Evolutionary conservation across 495 filamentous ascomycete species (phyloP).

Genomic region (Mytilinidion resinicola): DNA sequence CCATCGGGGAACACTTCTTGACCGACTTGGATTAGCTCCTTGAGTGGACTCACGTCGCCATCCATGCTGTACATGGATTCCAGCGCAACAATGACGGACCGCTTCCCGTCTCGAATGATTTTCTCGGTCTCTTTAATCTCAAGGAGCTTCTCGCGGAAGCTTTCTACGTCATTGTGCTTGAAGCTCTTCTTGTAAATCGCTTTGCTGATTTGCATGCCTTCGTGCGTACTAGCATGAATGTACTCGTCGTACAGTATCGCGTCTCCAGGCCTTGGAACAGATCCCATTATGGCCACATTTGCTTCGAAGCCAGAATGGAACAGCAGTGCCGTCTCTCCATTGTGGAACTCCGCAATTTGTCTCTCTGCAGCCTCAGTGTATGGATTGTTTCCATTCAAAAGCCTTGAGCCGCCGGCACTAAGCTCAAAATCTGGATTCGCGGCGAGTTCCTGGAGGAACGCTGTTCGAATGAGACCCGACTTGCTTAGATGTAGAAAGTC

Average conservation of each 20-base stretch:
- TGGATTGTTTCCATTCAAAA: conserved; percentile 8
- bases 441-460: conserved; percentile 1
- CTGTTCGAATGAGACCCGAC: not conserved
- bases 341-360: conserved; percentile 12
- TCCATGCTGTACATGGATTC: conserved; percentile 27
- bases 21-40: conserved; percentile 8
- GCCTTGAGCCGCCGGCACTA: conserved; percentile 6
- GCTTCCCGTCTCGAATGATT: not conserved
- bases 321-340: conserved; percentile 3
- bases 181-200: not conserved
- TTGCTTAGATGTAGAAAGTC: conserved; percentile 3
- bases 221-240: conserved; percentile 20
- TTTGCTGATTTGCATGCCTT: conserved; percentile 9
- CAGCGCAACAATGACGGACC: conserved; percentile 15
- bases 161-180: conserved; percentile 10
- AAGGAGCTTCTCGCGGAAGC: conserved; percentile 1
- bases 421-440: not conserved
- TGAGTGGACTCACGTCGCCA: conserved; percentile 17
- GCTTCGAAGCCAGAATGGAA: conserved; percentile 8
- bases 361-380: conserved; percentile 4
- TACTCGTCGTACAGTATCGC: conserved; percentile 18
- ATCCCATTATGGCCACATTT: not conserved
- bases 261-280: conserved; percentile 8
- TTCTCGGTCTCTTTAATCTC: not conserved
- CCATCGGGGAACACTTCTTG: conserved; percentile 18